Base-by-base conservation (phyloP, 2,329 filamentous ascomycete genomes). In the Coleophoma cylindrospora region DNA sequence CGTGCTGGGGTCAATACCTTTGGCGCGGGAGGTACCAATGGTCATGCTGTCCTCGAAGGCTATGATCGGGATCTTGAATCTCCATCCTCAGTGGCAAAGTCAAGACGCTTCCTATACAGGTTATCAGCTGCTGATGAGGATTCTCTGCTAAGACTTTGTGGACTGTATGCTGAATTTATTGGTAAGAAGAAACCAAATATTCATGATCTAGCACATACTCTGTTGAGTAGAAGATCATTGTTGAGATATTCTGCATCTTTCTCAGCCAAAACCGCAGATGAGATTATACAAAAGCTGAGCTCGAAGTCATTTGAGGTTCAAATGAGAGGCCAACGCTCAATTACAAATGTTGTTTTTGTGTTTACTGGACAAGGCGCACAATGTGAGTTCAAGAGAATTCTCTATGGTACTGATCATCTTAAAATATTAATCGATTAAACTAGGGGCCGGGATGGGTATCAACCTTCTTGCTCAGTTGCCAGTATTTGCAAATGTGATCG, bases 11-110 rank as follows among this genome's bases (percentile, higher is more conserved):
- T 70, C 12, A 69, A 67, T 43, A 65, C 57, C 7, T 70, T 70
- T 45, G 68, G 68, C 3, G 15, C 37, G n/a, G 72, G 73, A 10
- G 73, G 73, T 11, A 70, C 72, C n/a, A 75, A 75, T 52, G 70
- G 69, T 3, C 72, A 74, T 54, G 64, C 64, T 2, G 65, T 74
- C 3, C 59, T 59, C 48, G 61, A 66, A 21, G 63, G 32, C 7
- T 37, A 19, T 15, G 27, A 27, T 27, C 27, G 27, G 7, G 27
- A 7, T 10, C 19, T n/a, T 7, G 3, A 12, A 11, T n/a, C 17
- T n/a, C 11, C 13, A 32, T 43, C 41, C 3, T 12, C 17, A 22
- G 40, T 1, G 11, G 33, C 21, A 7, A 17, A 3, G 13, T 37
- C 3, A 63, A 58, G 59, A 57, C 55, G n/a, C 11, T 13, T 34